Base-by-base conservation (phyloP, 2,329 filamentous ascomycete species). In the Fusarium oxysporum region DNA sequence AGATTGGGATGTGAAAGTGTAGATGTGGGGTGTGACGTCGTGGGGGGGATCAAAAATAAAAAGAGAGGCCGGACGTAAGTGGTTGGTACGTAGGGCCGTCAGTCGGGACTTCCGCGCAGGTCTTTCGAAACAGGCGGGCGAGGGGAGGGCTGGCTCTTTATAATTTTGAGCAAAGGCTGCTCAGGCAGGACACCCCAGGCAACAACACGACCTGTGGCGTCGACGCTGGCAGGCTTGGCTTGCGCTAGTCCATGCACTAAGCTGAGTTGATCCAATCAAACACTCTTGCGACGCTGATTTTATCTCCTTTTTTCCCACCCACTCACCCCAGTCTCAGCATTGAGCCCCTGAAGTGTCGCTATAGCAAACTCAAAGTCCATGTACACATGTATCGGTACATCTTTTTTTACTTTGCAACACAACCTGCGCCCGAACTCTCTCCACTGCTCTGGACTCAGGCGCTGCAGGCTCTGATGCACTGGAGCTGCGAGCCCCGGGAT, bases 71-170 rank as follows among this genome's bases (percentile, higher is more conserved):
- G 78, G 82, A 86, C 83, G 84, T 80, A 81, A 80, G 81, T 81
- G 82, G 83, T 80, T 81, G 82, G 81, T 86, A 85, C 85, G 84
- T 84, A 86, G 79, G 85, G 86, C 85, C 84, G 83, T 85, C 82
- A 85, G 85, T 88, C 86, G 85, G 85, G 82, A 85, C 83, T 87
- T 88, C 86, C 85, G 83, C 85, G 84, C 86, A 83, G 84, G 82
- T 85, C 79, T 80, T 80, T 83, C 81, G 79, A 84, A 85, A 84
- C 81, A 81, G 80, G 80, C 78, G 84, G 82, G 84, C 82, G 84
- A 87, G 86, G 87, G 87, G 86, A 85, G 83, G 83, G 81, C 80
- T 80, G 79, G 80, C 82, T 87, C 83, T 83, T 88, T 89, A 89
- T 89, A 89, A 85, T 88, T 88, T 86, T 87, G 79, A 70, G 73